Percentiles rank a stretch among this genome's conserved stretches.
Evolutionary conservation across 2,329 filamentous ascomycete genomes (phyloP).

Genomic region (Botrytis galanthina): DNA sequence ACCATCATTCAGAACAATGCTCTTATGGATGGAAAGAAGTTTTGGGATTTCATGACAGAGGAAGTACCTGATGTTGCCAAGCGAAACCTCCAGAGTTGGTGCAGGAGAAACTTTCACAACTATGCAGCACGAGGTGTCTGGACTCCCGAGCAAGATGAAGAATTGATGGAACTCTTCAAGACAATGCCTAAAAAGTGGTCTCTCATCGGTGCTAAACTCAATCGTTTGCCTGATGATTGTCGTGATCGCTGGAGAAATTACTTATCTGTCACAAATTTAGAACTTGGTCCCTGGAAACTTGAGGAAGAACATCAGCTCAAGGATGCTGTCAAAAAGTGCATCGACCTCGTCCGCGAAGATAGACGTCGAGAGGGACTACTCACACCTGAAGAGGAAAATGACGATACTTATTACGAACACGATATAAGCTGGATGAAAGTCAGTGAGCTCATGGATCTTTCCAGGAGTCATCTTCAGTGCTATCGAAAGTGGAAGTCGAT

Average conservation of each 20-base stretch:
- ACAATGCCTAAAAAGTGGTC: conserved; percentile 54
- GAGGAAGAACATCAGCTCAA: conserved; percentile 51
- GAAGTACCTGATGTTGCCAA: conserved; percentile 51
- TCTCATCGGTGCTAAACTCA: conserved; percentile 58
- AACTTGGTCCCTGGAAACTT: conserved; percentile 56
- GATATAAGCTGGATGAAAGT: conserved; percentile 66
- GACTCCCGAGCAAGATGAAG: conserved; percentile 57
- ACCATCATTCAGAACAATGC: conserved; percentile 42
- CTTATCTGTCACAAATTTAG: conserved; percentile 53
- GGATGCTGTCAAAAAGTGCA: conserved; percentile 51
- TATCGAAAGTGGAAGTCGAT: conserved; percentile 63
- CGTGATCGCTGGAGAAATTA: conserved; percentile 71
- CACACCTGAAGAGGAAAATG: conserved; percentile 35
- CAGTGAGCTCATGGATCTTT: conserved; percentile 59
- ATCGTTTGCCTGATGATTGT: conserved; percentile 63
- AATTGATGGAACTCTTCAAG: conserved; percentile 50
- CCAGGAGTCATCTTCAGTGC: conserved; percentile 65
- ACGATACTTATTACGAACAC: conserved; percentile 44
- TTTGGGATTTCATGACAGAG: conserved; percentile 52
- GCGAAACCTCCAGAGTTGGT: conserved; percentile 54
- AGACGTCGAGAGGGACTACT: conserved; percentile 26
- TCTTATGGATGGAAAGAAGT: conserved; percentile 39
- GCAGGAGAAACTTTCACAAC: conserved; percentile 64
- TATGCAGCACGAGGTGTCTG: conserved; percentile 59
- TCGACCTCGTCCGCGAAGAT: conserved; percentile 48